These are phyloP conservation scores for Corynascus novoguineensis DNA, from an alignment of 495 filamentous ascomycete genomes.

Conservation along the genomic window DNA sequence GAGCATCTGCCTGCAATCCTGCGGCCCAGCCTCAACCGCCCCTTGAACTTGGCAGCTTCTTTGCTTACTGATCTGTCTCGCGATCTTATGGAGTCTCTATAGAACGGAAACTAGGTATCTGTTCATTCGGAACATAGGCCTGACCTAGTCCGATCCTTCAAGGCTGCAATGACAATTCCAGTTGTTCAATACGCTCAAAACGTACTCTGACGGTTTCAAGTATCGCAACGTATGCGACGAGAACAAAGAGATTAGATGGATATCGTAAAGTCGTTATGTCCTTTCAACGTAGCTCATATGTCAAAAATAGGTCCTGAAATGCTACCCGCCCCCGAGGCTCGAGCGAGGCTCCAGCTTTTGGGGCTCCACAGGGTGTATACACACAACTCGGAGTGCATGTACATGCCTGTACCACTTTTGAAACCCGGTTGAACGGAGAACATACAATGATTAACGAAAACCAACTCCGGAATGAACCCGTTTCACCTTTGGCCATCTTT, in stretches of 20 bases:
- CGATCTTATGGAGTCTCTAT: not conserved
- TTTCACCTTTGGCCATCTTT: too few species aligned
- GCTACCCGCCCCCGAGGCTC: not conserved
- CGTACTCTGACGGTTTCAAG: too few species aligned
- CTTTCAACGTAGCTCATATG: not conserved
- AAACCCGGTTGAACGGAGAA: not conserved
- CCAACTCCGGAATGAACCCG: too few species aligned
- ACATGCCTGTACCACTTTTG: not conserved
- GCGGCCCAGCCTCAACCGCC: not conserved
- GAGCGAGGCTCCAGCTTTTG: not conserved
- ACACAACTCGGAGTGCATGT: too few species aligned
- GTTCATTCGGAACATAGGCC: not conserved
- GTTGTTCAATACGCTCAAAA: too few species aligned
- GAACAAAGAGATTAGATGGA: not conserved
- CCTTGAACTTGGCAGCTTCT: not conserved
- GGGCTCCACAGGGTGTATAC: too few species aligned
- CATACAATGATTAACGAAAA: not conserved
- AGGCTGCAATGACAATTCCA: too few species aligned
- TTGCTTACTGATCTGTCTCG: too few species aligned
- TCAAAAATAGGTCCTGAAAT: not conserved
- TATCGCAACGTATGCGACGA: too few species aligned
- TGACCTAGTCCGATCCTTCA: not conserved
- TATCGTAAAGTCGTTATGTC: not conserved
- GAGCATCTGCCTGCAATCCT: conserved; percentile 1
- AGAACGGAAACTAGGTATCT: not conserved